phyloP scores from a whole-genome alignment of 2,329 filamentous ascomycete genomes.

The Ustilaginoidea virens region DNA sequence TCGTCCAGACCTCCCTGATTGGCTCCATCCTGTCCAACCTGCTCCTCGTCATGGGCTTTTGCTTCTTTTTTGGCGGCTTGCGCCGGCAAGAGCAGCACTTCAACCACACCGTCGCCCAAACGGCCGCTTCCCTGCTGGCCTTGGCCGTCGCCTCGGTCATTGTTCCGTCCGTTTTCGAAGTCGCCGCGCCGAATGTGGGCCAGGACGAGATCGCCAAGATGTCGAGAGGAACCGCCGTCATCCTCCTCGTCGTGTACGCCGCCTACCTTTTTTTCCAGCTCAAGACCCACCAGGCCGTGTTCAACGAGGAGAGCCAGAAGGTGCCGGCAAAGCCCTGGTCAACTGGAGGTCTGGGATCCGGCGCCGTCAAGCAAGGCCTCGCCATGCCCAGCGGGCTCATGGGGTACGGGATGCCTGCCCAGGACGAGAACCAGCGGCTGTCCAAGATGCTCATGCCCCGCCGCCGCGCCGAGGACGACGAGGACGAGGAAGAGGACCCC shows the following conservation, averaged over 20 bases:
- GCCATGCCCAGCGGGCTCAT: conserved; percentile 24
- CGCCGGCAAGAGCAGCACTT: conserved; percentile 72
- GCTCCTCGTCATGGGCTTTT: conserved; percentile 79
- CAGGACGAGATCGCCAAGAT: conserved; percentile 39
- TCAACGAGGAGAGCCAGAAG: conserved; percentile 68
- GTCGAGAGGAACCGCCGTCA: conserved; percentile 61
- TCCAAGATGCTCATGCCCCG: conserved; percentile 25
- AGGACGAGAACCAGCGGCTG: conserved; percentile 26
- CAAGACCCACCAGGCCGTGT: conserved; percentile 67
- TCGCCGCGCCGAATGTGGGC: conserved; percentile 23
- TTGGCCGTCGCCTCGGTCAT: conserved; percentile 70
- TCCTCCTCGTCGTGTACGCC: conserved; percentile 69
- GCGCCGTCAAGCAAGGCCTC: conserved; percentile 24
- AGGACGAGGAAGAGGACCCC: conserved; percentile 61
- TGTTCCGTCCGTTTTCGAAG: conserved; percentile 75
- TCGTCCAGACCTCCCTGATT: conserved; percentile 86
- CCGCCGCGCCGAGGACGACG: conserved; percentile 27
- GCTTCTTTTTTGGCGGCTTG: conserved; percentile 76
- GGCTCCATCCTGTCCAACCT: conserved; percentile 87
- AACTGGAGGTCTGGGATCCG: conserved; percentile 12
- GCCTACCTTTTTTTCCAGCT: conserved; percentile 86
- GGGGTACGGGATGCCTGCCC: conserved; percentile 16
- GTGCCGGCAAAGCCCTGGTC: conserved; percentile 42
- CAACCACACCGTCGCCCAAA: conserved; percentile 85
- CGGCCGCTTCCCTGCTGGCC: conserved; percentile 65